Conservation (phyloP, 2,329 filamentous ascomycete genomes). For the Scedosporium apiospermum region DNA sequence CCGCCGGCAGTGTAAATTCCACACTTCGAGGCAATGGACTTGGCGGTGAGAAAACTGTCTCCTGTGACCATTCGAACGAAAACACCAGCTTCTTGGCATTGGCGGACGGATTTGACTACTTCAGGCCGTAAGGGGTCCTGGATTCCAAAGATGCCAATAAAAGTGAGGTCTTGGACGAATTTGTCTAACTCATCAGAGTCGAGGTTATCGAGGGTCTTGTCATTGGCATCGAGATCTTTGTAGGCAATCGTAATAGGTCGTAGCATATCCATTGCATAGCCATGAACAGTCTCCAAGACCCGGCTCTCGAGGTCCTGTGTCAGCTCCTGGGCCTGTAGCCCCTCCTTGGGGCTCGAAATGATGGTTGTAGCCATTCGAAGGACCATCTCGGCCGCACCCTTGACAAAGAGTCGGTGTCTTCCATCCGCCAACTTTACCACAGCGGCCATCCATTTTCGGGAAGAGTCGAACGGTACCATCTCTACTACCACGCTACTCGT, state of each 20-base stretch:
- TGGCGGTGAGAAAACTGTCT: constrained; percentile 34
- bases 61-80: constrained; percentile 56
- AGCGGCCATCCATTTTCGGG: constrained; percentile 47
- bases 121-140: constrained; percentile 57
- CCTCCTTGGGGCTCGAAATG: constrained; percentile 33
- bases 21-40: constrained; percentile 32
- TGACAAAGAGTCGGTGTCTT: constrained; percentile 41
- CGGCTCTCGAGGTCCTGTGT: constrained; percentile 21
- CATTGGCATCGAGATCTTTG: constrained; percentile 47
- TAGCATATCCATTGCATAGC: constrained; percentile 57
- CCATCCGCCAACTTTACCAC: constrained; percentile 36
- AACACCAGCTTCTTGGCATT: constrained; percentile 55
- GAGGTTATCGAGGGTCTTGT: constrained; percentile 19
- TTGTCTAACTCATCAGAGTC: background rate
- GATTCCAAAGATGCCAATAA: constrained; percentile 48
- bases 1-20: constrained; percentile 52
- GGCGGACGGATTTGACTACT: constrained; percentile 51
- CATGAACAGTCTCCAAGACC: constrained; percentile 23
- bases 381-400: constrained; percentile 49
- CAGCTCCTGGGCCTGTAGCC: constrained; percentile 17
- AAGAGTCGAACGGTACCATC: constrained; percentile 45
- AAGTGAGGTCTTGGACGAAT: constrained; percentile 21
- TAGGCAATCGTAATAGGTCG: constrained; percentile 58
- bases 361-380: constrained; percentile 32
- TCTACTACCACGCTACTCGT: constrained; percentile 34